Evolutionary conservation across 1,139 yeast genomes (phyloP).

Genomic region (Geotrichum reessii): DNA sequence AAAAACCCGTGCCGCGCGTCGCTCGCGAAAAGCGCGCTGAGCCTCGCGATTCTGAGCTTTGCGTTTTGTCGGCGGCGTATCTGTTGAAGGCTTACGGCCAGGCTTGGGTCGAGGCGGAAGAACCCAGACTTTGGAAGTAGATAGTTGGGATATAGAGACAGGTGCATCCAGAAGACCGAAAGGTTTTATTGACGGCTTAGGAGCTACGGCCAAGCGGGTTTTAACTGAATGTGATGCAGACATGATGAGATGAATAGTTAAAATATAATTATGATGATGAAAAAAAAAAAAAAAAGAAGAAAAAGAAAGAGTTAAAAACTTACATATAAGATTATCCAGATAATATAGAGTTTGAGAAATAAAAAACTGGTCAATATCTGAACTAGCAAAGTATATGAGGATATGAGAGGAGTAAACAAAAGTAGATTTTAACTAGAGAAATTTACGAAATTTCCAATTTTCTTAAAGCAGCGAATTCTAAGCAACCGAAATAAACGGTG

Average conservation of each 20-base stretch:
- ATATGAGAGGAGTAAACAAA: not conserved
- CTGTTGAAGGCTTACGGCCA: slow-evolving; percentile 79
- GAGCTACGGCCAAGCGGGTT: not conserved
- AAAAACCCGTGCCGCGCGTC: slow-evolving; percentile 58
- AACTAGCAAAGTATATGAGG: too few species aligned
- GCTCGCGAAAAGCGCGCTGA: slow-evolving; percentile 78
- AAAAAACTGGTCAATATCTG: not conserved
- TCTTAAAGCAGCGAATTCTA: not conserved
- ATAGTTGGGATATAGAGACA: slow-evolving; percentile 20
- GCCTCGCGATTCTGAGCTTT: slow-evolving; percentile 95
- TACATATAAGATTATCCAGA: not conserved
- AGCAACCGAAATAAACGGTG: not conserved
- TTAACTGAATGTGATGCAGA: not conserved
- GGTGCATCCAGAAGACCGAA: slow-evolving; percentile 2
- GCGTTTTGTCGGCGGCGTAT: slow-evolving; percentile 36
- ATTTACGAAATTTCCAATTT: not conserved
- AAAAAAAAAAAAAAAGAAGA: not conserved
- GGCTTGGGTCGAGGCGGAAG: slow-evolving; percentile 89
- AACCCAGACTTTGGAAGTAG: slow-evolving; percentile 80
- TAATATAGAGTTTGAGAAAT: not conserved
- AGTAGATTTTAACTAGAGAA: too few species aligned
- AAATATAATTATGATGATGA: not conserved
- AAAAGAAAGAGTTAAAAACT: slow-evolving; percentile 3
- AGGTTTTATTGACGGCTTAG: not conserved
- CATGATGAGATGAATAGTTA: not conserved